phyloP scores from a whole-genome alignment of 2,329 filamentous ascomycete species.

The Akanthomyces lecanii region DNA sequence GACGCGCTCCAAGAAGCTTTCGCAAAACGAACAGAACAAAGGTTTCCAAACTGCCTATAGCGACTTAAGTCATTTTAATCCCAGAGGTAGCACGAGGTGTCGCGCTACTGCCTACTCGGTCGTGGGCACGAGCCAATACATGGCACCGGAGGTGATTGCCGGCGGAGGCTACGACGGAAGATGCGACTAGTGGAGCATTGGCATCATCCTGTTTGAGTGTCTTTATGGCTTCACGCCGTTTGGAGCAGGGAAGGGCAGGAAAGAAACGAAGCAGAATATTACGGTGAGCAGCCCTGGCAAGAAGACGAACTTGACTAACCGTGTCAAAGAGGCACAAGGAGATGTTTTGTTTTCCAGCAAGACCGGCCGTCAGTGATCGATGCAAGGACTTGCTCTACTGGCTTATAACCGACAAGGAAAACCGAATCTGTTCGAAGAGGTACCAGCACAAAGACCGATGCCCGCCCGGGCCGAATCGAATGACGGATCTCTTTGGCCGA shows the following conservation, averaged over 20 bases:
- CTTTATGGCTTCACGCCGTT: slow-evolving; percentile 91
- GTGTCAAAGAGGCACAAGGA: slow-evolving; percentile 66
- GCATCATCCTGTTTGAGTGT: slow-evolving; percentile 91
- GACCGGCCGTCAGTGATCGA: slow-evolving; percentile 59
- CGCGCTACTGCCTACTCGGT: slow-evolving; percentile 76
- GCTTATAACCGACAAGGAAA: slow-evolving; percentile 69
- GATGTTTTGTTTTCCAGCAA: slow-evolving; percentile 66
- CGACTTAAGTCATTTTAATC: slow-evolving; percentile 37
- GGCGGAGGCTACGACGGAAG: slow-evolving; percentile 83
- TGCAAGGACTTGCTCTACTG: slow-evolving; percentile 73
- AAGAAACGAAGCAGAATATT: slow-evolving; percentile 83
- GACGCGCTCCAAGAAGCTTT: slow-evolving; percentile 29
- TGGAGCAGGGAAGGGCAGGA: slow-evolving; percentile 69
- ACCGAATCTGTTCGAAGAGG: slow-evolving; percentile 68
- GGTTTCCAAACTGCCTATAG: slow-evolving; percentile 26
- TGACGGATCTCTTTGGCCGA: slow-evolving; percentile 34
- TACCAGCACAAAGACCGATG: slow-evolving; percentile 64
- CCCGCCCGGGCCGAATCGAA: slow-evolving; percentile 22
- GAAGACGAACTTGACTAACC: slow-evolving; percentile 15
- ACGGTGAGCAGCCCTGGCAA: slow-evolving; percentile 47
- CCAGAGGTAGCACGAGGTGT: slow-evolving; percentile 59
- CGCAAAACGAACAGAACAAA: slow-evolving; percentile 30
- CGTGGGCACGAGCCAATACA: slow-evolving; percentile 95
- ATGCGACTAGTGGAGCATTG: slow-evolving; percentile 97
- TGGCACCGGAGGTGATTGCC: slow-evolving; percentile 89